Base-by-base conservation (phyloP, 257 asterid species). In the Verbascum thapsus region DNA sequence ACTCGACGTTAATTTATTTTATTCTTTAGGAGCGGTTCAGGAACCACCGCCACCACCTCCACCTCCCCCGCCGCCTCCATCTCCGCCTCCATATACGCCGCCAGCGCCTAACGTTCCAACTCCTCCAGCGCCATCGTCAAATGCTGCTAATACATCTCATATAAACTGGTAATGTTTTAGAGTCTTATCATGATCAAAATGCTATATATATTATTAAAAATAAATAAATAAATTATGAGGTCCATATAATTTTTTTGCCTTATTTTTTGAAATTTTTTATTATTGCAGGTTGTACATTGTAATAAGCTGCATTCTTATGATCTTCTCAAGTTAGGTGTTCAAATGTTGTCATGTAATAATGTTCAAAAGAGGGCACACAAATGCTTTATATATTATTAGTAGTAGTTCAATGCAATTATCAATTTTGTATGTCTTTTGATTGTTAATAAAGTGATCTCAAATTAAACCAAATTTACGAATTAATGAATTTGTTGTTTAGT, bases 1-100 rank as follows among this genome's bases (percentile, higher is more conserved):
- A 9, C 22, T 23, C 17, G 1, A 8, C 7, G 12, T 15, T 2
- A 0, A 34, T 32, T 4, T 42, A 16, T 51, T 30, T n/a, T 18
- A 16, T 22, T 37, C 45, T 57, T 16, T 18, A 84, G 91, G 91
- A 43, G 30, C 30, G 3, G 56, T 84, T 5, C 75, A 72, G 6
- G 45, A 79, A 22, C 26, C 73, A 11, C 73, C 76, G 0, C 73
- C 80, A 22, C 62, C 69, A 3, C 61, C 77, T 1, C 70, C 78
- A 32, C 11, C 59, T 4, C 65, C 32, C 3, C 32, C 32, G 5
- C 32, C 75, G 2, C 78, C 81, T 2, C 83, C 81, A 17, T 20
- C 73, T 11, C 73, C 76, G 0, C 73, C 80, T 34, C 62, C 69
- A 19, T 0, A 4, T 0, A 48, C 72, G 3, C 63, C 68, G 0